Evolutionary conservation across 2,329 filamentous ascomycete genomes (phyloP).

Genomic region (Rhinocladiella similis): DNA sequence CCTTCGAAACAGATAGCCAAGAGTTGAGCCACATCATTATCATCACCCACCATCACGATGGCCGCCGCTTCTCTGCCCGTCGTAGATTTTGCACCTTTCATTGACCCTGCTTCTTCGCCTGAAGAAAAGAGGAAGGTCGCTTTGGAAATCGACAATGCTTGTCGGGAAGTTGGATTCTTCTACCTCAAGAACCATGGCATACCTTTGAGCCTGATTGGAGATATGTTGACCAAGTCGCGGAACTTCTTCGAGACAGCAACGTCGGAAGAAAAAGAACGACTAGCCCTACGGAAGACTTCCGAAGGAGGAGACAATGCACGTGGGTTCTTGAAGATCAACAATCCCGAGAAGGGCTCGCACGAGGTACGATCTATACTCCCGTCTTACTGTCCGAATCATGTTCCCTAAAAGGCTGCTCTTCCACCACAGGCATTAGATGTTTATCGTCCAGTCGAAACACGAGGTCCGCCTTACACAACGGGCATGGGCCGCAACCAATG

Average conservation of each 20-base stretch:
- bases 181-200: constrained; percentile 18
- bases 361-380: constrained; percentile 6
- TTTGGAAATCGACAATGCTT: constrained; percentile 13
- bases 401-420: not conserved
- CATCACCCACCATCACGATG: too few relatives aligned
- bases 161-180: constrained; percentile 20
- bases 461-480: constrained; percentile 10
- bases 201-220: not conserved
- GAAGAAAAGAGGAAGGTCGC: constrained; percentile 2
- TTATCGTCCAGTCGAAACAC: constrained; percentile 13
- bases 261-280: constrained; percentile 9
- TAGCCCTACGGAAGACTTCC: constrained; percentile 4
- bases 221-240: constrained; percentile 2
- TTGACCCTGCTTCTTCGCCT: constrained; percentile 3
- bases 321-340: constrained; percentile 11
- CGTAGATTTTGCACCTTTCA: constrained; percentile 12
- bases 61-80: not conserved
- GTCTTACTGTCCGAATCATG: not conserved
- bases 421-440: constrained; percentile 13
- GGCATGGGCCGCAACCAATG: constrained; percentile 20
- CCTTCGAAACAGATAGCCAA: too few relatives aligned
- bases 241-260: constrained; percentile 10
- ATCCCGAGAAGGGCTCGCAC: constrained; percentile 7
- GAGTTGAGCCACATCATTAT: too few relatives aligned
- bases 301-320: constrained; percentile 18